A percentile compares a stretch with the other conserved stretches of the same genome.
Evolutionary conservation across 2,329 filamentous ascomycete species (phyloP).

Genomic region (Aspergillus vadensis): DNA sequence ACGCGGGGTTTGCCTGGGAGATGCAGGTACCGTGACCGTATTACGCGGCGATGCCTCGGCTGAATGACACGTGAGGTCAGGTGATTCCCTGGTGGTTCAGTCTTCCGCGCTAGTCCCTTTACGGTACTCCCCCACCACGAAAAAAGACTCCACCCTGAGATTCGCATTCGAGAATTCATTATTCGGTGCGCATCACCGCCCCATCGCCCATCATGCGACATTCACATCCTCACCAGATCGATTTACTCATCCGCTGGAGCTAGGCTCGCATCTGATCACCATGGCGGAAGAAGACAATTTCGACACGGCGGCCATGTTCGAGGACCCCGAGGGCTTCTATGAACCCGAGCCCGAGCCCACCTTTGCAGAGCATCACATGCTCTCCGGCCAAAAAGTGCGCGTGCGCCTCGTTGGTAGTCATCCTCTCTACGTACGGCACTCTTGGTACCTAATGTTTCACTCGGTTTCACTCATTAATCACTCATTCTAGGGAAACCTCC

Average conservation of each 20-base stretch:
- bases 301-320: slow-evolving; percentile 63
- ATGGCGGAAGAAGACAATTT: slow-evolving; percentile 37
- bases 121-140: slow-evolving; percentile 9
- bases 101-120: slow-evolving; percentile 1
- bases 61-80: slow-evolving; percentile 10
- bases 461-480: neutral
- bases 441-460: neutral
- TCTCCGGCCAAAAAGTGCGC: slow-evolving; percentile 64
- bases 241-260: slow-evolving; percentile 1
- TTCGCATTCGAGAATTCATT: slow-evolving; percentile 14
- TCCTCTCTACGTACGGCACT: slow-evolving; percentile 70
- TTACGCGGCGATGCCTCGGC: slow-evolving; percentile 11
- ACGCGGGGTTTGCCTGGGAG: slow-evolving; percentile 1
- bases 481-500: slow-evolving; percentile 66
- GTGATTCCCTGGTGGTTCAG: neutral
- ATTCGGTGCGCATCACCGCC: neutral
- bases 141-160: slow-evolving; percentile 5
- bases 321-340: slow-evolving; percentile 80
- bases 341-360: slow-evolving; percentile 75
- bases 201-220: neutral
- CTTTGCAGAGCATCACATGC: slow-evolving; percentile 69
- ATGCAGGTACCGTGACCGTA: slow-evolving; percentile 13
- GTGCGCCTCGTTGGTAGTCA: slow-evolving; percentile 83
- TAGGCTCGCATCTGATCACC: neutral
- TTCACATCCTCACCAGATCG: slow-evolving; percentile 8